phyloP scores from a whole-genome alignment of 2,329 filamentous ascomycete genomes.

The Colletotrichum sp. region DNA sequence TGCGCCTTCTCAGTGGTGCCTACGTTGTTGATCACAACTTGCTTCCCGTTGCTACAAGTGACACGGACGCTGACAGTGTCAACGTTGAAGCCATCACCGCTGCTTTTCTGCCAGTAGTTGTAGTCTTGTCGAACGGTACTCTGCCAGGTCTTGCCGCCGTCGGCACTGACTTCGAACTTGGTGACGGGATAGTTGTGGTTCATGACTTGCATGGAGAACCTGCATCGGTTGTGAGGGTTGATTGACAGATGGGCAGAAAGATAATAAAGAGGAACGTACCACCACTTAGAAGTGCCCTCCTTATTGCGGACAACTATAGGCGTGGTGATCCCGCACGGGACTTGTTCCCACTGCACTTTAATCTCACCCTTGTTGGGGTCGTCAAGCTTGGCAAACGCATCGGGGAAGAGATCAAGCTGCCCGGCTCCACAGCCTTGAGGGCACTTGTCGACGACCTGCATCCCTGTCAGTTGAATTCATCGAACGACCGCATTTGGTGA shows the following conservation, averaged over 20 bases:
- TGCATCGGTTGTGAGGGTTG: conserved; percentile 47
- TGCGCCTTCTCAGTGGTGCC: conserved; percentile 4
- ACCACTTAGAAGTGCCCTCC: conserved; percentile 44
- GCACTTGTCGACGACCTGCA: conserved; percentile 61
- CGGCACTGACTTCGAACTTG: conserved; percentile 63
- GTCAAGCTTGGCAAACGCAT: conserved; percentile 53
- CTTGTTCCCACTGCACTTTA: conserved; percentile 51
- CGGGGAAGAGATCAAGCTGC: conserved; percentile 60
- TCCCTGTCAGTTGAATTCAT: neutral
- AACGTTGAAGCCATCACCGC: conserved; percentile 22
- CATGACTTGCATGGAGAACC: conserved; percentile 55
- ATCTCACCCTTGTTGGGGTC: conserved; percentile 51
- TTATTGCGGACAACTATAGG: conserved; percentile 59
- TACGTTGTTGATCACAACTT: conserved; percentile 23
- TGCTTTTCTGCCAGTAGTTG: conserved; percentile 27
- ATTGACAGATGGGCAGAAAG: conserved; percentile 18
- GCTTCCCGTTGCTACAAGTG: conserved; percentile 23
- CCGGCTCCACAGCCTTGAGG: conserved; percentile 53
- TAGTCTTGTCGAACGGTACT: conserved; percentile 55
- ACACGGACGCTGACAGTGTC: conserved; percentile 23
- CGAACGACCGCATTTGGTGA: neutral
- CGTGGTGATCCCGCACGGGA: conserved; percentile 54
- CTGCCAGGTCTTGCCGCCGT: conserved; percentile 64
- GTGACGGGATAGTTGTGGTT: conserved; percentile 63
- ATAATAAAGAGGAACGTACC: neutral